These are phyloP conservation scores for Yarrowia osloensis DNA, from an alignment of 805 yeast species.

Conservation along the genomic window DNA sequence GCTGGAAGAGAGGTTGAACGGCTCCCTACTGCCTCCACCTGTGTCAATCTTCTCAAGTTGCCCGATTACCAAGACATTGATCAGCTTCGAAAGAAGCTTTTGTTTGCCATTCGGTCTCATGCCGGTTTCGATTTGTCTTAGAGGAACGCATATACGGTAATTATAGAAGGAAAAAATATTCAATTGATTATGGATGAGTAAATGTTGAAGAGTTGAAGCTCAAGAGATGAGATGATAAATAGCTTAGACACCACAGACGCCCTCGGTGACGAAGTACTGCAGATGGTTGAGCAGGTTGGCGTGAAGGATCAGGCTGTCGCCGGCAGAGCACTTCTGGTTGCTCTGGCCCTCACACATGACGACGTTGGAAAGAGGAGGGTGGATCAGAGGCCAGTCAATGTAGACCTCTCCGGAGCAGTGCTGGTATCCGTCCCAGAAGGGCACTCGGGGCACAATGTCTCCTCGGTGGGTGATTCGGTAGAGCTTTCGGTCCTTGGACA, in stretches of 20 bases:
- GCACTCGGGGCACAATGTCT: constrained; percentile 20
- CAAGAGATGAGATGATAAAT: not conserved
- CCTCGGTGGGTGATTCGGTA: constrained; percentile 24
- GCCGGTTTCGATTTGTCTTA: constrained; percentile 82
- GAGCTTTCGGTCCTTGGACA: not conserved
- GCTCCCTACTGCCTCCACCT: constrained; percentile 90
- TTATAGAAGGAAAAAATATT: not conserved
- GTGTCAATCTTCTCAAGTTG: constrained; percentile 81
- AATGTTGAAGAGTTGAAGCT: not conserved
- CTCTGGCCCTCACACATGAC: constrained; percentile 19
- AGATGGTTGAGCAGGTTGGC: not conserved
- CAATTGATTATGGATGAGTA: not conserved
- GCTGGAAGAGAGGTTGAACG: constrained; percentile 58
- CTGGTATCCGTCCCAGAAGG: constrained; percentile 25
- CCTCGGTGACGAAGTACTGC: constrained; percentile 11
- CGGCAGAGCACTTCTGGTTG: constrained; percentile 2
- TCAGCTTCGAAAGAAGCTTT: constrained; percentile 59
- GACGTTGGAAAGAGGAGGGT: constrained; percentile 13
- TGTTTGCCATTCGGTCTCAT: constrained; percentile 76
- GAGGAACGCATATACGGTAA: not conserved
- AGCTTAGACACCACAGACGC: constrained; percentile 14
- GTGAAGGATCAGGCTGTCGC: not conserved
- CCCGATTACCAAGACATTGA: constrained; percentile 76
- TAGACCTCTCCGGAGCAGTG: constrained; percentile 21
- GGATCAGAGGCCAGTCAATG: constrained; percentile 4